Evolutionary conservation across 352 stramenopile species (phyloP).

Genomic region (Elongisporangium anandrum): DNA sequence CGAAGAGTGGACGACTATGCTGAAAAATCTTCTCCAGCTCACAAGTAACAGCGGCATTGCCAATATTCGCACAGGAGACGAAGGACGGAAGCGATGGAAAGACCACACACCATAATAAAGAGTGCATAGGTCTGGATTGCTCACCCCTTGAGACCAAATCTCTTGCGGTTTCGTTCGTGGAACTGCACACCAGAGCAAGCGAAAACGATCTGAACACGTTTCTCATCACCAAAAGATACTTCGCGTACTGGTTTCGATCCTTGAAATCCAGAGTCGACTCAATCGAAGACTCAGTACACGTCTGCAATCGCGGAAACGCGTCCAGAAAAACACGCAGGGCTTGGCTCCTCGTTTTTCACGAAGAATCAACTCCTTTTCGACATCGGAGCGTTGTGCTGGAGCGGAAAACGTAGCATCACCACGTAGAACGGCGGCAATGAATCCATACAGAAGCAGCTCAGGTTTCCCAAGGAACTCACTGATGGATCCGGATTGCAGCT

Average conservation of each 20-base stretch:
- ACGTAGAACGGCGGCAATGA: slow-evolving; percentile 1
- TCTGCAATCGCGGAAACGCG: slow-evolving; percentile 2
- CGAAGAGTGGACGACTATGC: slow-evolving; percentile 1
- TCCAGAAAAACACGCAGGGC: slow-evolving; percentile 2
- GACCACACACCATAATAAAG: no score
- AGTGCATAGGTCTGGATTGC: no score
- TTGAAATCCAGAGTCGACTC: no score
- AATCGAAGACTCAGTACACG: no score
- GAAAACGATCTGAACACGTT: slow-evolving; percentile 3
- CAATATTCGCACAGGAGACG: no score
- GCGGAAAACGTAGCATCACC: background rate
- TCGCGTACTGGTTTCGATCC: background rate
- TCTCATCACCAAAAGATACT: background rate
- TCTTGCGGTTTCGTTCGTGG: slow-evolving; percentile 5
- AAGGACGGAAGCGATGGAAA: no score
- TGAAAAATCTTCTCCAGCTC: background rate
- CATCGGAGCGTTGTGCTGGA: background rate
- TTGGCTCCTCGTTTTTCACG: no score
- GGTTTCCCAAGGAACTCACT: no score
- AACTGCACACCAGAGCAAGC: slow-evolving; percentile 1
- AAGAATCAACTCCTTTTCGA: background rate
- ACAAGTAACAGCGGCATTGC: background rate
- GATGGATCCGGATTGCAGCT: no score
- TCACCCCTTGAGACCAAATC: no score
- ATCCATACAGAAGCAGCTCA: background rate